phyloP scores from a whole-genome alignment of 805 yeast species.

The Candida corydali region DNA sequence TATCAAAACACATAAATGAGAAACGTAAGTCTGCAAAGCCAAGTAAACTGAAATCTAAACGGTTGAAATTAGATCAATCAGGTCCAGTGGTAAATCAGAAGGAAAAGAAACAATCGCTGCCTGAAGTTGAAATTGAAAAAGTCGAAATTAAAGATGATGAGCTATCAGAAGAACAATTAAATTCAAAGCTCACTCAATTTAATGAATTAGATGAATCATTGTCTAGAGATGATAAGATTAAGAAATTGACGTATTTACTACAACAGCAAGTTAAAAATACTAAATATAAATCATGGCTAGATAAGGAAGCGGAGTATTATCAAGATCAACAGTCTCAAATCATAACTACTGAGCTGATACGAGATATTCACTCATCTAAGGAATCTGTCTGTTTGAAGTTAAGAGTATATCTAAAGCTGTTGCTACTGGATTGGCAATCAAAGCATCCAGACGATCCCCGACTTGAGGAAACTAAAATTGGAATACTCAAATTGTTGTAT shows the following conservation, averaged over 20 bases:
- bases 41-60: slow-evolving; percentile 8
- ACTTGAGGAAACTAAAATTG: slow-evolving; percentile 32
- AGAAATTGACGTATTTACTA: slow-evolving; percentile 8
- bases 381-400: slow-evolving; percentile 29
- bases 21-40: slow-evolving; percentile 26
- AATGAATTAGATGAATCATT: slow-evolving; percentile 7
- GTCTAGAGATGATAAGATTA: slow-evolving; percentile 15
- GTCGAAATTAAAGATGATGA: slow-evolving; percentile 8
- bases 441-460: slow-evolving; percentile 9
- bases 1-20: slow-evolving; percentile 46
- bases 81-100: no score
- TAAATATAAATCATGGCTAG: slow-evolving; percentile 11
- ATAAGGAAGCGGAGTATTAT: slow-evolving; percentile 10
- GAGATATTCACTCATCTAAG: neutral
- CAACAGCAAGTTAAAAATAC: slow-evolving; percentile 7
- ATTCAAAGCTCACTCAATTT: slow-evolving; percentile 9
- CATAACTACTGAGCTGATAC: slow-evolving; percentile 4
- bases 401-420: slow-evolving; percentile 43
- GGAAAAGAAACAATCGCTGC: no score
- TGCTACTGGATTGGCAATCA: slow-evolving; percentile 41
- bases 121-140: no score
- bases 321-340: slow-evolving; percentile 6
- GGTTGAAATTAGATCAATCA: no score
- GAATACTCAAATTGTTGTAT: slow-evolving; percentile 50
- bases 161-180: slow-evolving; percentile 6